Conservation (phyloP, 371 early-diverging fungal genomes). For the Batrachochytrium dendrobatidis region DNA sequence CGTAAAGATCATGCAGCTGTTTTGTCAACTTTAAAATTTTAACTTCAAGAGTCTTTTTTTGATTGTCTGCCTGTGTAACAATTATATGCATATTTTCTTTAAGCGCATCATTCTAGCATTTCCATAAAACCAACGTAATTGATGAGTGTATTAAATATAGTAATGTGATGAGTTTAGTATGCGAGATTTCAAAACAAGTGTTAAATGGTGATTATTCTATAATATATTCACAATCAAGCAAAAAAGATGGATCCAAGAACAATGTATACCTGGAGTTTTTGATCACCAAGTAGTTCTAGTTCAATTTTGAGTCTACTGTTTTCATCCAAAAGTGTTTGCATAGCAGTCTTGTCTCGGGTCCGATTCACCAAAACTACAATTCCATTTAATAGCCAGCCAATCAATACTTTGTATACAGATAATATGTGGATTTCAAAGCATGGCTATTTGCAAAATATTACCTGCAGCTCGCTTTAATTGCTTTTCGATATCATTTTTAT, state of each 20-base stretch:
- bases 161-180: too few relatives aligned
- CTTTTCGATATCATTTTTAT: not conserved
- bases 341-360: conserved; percentile 19
- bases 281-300: conserved; percentile 26
- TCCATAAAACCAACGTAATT: too few relatives aligned
- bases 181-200: too few relatives aligned
- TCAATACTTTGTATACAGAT: not conserved
- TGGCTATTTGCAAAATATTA: not conserved
- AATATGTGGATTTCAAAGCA: not conserved
- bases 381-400: not conserved
- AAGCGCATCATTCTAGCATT: conserved; percentile 25
- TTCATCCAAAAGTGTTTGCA: conserved; percentile 23
- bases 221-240: not conserved
- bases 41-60: conserved; percentile 16
- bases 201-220: not conserved
- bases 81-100: conserved; percentile 37
- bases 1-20: conserved; percentile 10
- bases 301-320: conserved; percentile 21
- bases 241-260: not conserved
- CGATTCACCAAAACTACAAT: conserved; percentile 13
- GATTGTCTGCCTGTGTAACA: conserved; percentile 18
- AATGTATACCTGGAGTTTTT: conserved; percentile 23
- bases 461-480: not conserved
- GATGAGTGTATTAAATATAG: too few relatives aligned
- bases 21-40: conserved; percentile 9